A percentile compares a stretch with the other conserved stretches of the same genome.
Conservation (phyloP, 177 flowering plant species). For the Vitis hybrid region DNA sequence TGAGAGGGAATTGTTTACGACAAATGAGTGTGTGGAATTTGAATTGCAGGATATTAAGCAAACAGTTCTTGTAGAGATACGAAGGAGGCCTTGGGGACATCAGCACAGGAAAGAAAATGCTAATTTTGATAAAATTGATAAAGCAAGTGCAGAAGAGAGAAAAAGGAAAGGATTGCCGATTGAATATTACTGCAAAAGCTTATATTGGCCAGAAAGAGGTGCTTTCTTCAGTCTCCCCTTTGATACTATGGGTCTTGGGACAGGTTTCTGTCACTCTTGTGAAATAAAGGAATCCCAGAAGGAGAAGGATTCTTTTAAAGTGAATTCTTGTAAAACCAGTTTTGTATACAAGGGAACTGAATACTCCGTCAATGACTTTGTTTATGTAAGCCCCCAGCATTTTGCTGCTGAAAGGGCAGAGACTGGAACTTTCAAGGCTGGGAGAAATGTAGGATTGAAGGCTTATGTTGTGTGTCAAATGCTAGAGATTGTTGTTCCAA, state of each 20-base stretch:
- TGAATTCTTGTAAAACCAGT: constrained; percentile 40
- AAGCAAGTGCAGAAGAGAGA: constrained; percentile 73
- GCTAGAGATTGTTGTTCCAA: constrained; percentile 46
- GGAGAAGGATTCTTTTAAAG: constrained; percentile 37
- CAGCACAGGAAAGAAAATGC: constrained; percentile 69
- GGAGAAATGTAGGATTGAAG: constrained; percentile 85
- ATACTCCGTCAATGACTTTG: constrained; percentile 63
- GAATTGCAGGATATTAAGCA: constrained; percentile 55
- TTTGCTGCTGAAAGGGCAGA: constrained; percentile 34
- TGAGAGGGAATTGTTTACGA: constrained; percentile 85
- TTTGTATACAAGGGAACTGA: constrained; percentile 53
- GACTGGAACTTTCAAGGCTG: constrained; percentile 59
- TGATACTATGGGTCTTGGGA: constrained; percentile 68
- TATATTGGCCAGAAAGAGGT: constrained; percentile 86
- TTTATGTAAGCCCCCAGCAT: constrained; percentile 58
- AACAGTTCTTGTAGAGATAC: constrained; percentile 44
- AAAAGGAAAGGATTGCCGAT: constrained; percentile 64
- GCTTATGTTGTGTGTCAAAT: constrained; percentile 83
- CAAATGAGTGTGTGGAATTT: constrained; percentile 65
- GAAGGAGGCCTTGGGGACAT: constrained; percentile 71
- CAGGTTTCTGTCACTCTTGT: constrained; percentile 72
- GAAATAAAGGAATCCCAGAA: constrained; percentile 33
- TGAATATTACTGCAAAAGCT: constrained; percentile 85
- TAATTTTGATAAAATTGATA: constrained; percentile 45
- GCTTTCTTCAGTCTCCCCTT: constrained; percentile 63